Evolutionary conservation across 1,139 yeast species (phyloP), one percentile per base, ranked within the genome.

Genomic region (Saccharomyces hybrid): DNA sequence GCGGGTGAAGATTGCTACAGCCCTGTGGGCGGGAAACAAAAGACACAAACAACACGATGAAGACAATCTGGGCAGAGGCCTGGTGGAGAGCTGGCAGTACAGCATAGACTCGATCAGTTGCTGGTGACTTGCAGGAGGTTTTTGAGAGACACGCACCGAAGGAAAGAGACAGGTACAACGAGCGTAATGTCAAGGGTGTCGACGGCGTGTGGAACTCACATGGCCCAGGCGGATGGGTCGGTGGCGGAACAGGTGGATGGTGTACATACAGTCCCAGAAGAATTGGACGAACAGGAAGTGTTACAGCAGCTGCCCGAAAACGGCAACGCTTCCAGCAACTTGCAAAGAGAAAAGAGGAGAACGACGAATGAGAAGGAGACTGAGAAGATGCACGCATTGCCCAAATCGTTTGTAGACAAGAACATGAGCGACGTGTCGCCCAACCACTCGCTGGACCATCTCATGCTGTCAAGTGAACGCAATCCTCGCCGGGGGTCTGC

Each of bases 1-100:
- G 19, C 44, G 44, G 44, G 44, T 38, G 26, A 38, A 38, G 44
- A 38, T 38, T 38, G 44, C 44, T 38, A 38, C 44, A 38, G 44
- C 44, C 44, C 44, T 38, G 24, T 38, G 44, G 44, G 44, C 19
- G 16, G 44, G 26, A 24, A 38, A 38, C 44, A 38, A 38, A 38
- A 38, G 44, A 38, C 44, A 38, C 44, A 38, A 38, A 38, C 44
- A 38, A 16, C 8, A 38, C 6, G n/a, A 38, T 16, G 44, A 38
- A 38, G 24, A 38, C 44, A 24, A 21, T 24, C 4, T 16, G 7
- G 24, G 44, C 12, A 19, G 9, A 38, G 21, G 19, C 21, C 21
- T 19, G 11, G 44, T 9, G 44, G 44, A 9, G 19, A 11, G 4
- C 19, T 11, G 4, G 44, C n/a, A 38, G 26, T 12, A 38, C 26